Percentiles rank a stretch among this genome's conserved stretches.
Conservation (phyloP, 352 stramenopile species). For the Bremia lactucae region DNA sequence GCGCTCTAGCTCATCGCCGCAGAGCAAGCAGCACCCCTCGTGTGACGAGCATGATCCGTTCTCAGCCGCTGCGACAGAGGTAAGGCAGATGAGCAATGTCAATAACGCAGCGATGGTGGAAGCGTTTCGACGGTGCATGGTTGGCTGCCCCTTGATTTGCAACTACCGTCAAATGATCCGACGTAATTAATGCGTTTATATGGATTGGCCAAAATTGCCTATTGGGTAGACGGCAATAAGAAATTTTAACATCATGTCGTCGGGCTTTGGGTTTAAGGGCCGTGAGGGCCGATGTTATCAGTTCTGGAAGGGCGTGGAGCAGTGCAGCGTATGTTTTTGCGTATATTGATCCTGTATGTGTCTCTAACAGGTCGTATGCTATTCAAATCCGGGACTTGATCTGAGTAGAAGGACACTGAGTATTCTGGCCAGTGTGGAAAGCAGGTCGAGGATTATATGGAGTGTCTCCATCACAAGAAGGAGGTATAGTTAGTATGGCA, state of each 20-base stretch:
- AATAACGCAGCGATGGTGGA: background rate
- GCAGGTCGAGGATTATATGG: conserved; percentile 91
- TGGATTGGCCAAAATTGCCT: too few species aligned
- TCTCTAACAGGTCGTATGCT: background rate
- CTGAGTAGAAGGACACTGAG: conserved; percentile 69
- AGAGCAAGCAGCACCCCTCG: conserved; percentile 38
- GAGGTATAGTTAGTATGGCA: conserved; percentile 47
- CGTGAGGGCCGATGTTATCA: conserved; percentile 88
- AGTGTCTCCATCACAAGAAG: conserved; percentile 93
- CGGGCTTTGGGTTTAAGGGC: conserved; percentile 90
- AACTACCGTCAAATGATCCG: too few species aligned
- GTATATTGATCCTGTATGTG: conserved; percentile 18
- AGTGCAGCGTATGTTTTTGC: conserved; percentile 85
- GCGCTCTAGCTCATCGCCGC: conserved; percentile 32
- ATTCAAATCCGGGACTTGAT: background rate
- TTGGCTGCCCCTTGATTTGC: too few species aligned
- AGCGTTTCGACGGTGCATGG: too few species aligned
- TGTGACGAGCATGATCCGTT: conserved; percentile 14
- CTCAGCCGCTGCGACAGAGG: conserved; percentile 3
- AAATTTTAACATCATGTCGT: conserved; percentile 77
- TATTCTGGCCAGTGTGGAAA: conserved; percentile 68
- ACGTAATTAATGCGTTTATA: too few species aligned
- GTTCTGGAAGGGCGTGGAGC: conserved; percentile 90
- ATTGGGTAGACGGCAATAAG: too few species aligned
- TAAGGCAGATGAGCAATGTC: conserved; percentile 1